Percentiles rank a stretch among this genome's conserved stretches.
Evolutionary conservation across 306 rosid genomes (phyloP).

Genomic region (Vigna trinervia): DNA sequence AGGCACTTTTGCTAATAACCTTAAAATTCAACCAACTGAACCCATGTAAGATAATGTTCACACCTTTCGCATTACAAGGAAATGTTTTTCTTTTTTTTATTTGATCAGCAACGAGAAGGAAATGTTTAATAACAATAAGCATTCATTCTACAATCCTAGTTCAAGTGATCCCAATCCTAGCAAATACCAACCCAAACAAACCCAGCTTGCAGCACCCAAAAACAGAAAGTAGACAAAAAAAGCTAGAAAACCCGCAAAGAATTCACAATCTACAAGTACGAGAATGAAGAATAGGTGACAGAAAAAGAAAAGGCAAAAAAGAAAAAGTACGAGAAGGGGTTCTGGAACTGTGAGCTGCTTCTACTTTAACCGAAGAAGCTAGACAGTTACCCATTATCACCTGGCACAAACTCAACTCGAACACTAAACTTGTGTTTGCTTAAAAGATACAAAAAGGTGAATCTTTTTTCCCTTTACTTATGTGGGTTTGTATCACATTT

Average conservation of each 20-base stretch:
- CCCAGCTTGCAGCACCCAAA: constrained; percentile 2
- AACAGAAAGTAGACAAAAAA: not conserved
- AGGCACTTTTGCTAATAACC: constrained; percentile 2
- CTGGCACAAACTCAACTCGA: not conserved
- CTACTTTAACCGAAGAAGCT: constrained; percentile 77
- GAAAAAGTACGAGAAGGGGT: constrained; percentile 51
- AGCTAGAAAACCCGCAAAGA: not conserved
- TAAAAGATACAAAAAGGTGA: not conserved
- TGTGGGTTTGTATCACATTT: not conserved
- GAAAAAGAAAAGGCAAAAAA: not conserved
- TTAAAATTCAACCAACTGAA: constrained; percentile 19
- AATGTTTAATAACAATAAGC: not conserved
- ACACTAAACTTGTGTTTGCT: not conserved
- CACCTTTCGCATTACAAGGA: not conserved
- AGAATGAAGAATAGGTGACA: not conserved
- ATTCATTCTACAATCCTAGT: not conserved
- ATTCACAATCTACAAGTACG: not conserved
- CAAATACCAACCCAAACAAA: not conserved
- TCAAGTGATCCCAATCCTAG: not conserved
- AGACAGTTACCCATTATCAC: constrained; percentile 79
- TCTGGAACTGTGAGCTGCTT: constrained; percentile 59
- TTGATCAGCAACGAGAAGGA: not conserved
- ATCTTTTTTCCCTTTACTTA: too few relatives aligned
- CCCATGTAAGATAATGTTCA: not conserved
- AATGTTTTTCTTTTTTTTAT: not conserved